A percentile compares a stretch with the other conserved stretches of the same genome.
Evolutionary conservation across 2,329 filamentous ascomycete species (phyloP).

Genomic region (Microsporum ferrugineum): DNA sequence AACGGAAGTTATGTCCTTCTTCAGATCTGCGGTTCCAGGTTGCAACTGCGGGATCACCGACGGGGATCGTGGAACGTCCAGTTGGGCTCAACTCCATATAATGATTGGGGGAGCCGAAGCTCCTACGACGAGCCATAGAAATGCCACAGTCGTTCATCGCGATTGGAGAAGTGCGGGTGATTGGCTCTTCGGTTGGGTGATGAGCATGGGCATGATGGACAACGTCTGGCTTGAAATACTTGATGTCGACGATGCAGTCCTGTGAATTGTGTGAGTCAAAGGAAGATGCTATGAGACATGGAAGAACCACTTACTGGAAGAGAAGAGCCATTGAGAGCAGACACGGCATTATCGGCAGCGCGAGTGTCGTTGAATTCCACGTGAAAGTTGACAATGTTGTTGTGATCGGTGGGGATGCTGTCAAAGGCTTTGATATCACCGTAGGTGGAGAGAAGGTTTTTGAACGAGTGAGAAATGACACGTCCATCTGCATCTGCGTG

Average conservation of each 20-base stretch:
- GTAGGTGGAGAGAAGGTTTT: slow-evolving; percentile 27
- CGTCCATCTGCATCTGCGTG: slow-evolving; percentile 20
- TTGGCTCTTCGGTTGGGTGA: slow-evolving; percentile 13
- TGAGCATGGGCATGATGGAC: slow-evolving; percentile 11
- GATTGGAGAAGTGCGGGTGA: slow-evolving; percentile 13
- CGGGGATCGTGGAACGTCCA: slow-evolving; percentile 30
- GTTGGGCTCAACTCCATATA: slow-evolving; percentile 30
- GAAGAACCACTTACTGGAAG: slow-evolving; percentile 23
- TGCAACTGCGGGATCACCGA: slow-evolving; percentile 25
- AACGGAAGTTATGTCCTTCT: slow-evolving; percentile 21
- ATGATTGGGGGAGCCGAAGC: slow-evolving; percentile 12
- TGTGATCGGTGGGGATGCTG: slow-evolving; percentile 19
- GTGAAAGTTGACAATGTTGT: slow-evolving; percentile 26
- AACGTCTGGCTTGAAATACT: slow-evolving; percentile 24
- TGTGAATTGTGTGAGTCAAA: slow-evolving; percentile 11
- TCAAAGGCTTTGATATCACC: slow-evolving; percentile 30
- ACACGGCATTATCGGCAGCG: slow-evolving; percentile 26
- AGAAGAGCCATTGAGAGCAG: slow-evolving; percentile 26
- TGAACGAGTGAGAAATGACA: slow-evolving; percentile 39
- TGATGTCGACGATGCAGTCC: slow-evolving; percentile 24
- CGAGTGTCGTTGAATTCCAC: slow-evolving; percentile 32
- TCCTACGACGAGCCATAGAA: slow-evolving; percentile 13
- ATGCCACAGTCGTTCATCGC: slow-evolving; percentile 10
- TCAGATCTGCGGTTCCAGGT: slow-evolving; percentile 24
- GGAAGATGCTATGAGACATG: not conserved